phyloP scores from a whole-genome alignment of 2,329 filamentous ascomycete genomes.

The Scopulariopsis brevicaulis region DNA sequence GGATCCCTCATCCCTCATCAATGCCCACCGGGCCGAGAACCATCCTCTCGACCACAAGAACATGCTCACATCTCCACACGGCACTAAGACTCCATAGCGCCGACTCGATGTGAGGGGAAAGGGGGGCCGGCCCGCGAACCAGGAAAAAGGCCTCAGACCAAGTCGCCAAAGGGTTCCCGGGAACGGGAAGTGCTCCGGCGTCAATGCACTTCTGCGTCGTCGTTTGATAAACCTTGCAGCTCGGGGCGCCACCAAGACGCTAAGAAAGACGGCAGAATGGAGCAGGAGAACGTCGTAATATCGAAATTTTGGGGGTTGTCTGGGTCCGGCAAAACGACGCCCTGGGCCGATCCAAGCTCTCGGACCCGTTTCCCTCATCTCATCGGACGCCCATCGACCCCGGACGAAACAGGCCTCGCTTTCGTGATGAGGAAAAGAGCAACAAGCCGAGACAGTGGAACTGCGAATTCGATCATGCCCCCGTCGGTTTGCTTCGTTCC shows the following conservation, averaged over 20 bases:
- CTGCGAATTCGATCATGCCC: background rate
- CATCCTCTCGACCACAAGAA: background rate
- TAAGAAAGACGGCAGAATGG: background rate
- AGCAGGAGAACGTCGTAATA: background rate
- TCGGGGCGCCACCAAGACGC: background rate
- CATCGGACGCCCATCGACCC: background rate
- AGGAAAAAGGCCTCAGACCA: background rate
- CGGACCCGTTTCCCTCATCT: background rate
- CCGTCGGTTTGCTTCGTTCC: background rate
- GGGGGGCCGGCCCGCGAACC: background rate
- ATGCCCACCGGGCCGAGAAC: background rate
- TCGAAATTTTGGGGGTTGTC: background rate
- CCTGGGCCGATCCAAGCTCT: background rate
- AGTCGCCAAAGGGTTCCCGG: background rate
- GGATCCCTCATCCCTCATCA: background rate
- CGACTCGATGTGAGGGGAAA: background rate
- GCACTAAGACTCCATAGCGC: background rate
- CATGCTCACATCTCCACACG: background rate
- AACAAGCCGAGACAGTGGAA: background rate
- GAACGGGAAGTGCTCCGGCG: background rate
- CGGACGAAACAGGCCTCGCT: background rate
- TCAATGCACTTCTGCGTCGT: background rate
- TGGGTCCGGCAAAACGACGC: background rate
- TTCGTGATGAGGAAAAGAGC: background rate
- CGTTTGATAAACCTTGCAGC: background rate